phyloP scores from a whole-genome alignment of 768 basidiomycete genomes.

The Leucocoprinus birnbaumii region DNA sequence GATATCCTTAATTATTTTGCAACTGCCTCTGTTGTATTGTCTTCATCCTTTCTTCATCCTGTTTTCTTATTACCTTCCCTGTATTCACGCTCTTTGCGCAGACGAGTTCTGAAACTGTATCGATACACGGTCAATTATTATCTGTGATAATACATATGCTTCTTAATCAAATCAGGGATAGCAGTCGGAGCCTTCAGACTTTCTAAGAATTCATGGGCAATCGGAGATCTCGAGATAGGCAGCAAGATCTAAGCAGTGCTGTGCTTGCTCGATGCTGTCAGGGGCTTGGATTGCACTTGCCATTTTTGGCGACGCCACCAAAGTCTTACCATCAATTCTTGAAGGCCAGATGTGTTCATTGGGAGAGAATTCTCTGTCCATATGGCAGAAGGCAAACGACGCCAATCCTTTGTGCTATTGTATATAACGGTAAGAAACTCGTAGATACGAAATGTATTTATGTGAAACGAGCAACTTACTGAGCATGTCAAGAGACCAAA shows the following conservation, averaged over 20 bases:
- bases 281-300: not conserved
- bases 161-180: not conserved
- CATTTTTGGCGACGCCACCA: too few relatives aligned
- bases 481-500: too few relatives aligned
- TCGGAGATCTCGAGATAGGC: not conserved
- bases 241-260: not conserved
- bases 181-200: too few relatives aligned
- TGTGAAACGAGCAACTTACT: too few relatives aligned
- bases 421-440: too few relatives aligned
- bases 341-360: too few relatives aligned
- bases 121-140: not conserved
- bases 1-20: not conserved
- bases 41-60: not conserved
- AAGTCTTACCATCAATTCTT: too few relatives aligned
- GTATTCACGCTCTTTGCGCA: not conserved
- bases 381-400: too few relatives aligned
- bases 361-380: too few relatives aligned
- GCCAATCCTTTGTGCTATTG: too few relatives aligned
- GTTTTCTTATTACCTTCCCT: not conserved
- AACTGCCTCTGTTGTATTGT: not conserved
- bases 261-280: conserved; percentile 3
- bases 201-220: not conserved
- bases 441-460: too few relatives aligned
- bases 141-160: not conserved
- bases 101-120: not conserved